Conservation (phyloP, 176 grass and related monocot species). For the Stipa capillata region DNA sequence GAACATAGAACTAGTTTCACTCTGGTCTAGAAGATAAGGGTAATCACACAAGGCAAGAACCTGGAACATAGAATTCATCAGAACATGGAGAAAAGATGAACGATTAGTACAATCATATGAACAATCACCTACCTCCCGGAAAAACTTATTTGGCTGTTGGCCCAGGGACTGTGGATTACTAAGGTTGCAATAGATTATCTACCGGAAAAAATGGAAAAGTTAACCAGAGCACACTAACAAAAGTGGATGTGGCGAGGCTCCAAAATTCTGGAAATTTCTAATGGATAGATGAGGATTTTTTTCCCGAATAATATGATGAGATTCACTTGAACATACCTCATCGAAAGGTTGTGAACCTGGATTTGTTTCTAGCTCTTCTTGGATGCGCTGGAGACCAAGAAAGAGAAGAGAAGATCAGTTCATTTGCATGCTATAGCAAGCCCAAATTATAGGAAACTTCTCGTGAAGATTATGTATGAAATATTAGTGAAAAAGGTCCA, state of each 20-base stretch:
- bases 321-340: conserved; percentile 30
- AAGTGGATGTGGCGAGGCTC: not conserved
- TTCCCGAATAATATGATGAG: not conserved
- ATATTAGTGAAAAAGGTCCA: not conserved
- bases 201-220: not conserved
- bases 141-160: conserved; percentile 56
- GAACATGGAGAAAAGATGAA: not conserved
- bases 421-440: not conserved
- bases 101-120: not conserved
- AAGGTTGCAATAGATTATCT: conserved; percentile 69
- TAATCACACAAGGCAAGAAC: conserved; percentile 75
- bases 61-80: conserved; percentile 27
- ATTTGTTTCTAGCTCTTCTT: conserved; percentile 33
- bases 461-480: not conserved
- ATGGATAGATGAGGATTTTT: not conserved
- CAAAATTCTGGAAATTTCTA: not conserved
- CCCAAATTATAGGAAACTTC: not conserved
- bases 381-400: conserved; percentile 34
- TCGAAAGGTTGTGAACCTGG: conserved; percentile 32
- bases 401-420: not conserved
- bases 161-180: conserved; percentile 69
- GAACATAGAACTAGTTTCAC: conserved; percentile 40
- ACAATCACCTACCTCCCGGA: conserved; percentile 39
- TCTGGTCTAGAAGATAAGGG: conserved; percentile 49
- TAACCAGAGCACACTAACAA: not conserved